Evolutionary conservation across 495 filamentous ascomycete genomes (phyloP), one percentile per base, ranked within the genome.

Genomic region (Trichoderma asperelloides): DNA sequence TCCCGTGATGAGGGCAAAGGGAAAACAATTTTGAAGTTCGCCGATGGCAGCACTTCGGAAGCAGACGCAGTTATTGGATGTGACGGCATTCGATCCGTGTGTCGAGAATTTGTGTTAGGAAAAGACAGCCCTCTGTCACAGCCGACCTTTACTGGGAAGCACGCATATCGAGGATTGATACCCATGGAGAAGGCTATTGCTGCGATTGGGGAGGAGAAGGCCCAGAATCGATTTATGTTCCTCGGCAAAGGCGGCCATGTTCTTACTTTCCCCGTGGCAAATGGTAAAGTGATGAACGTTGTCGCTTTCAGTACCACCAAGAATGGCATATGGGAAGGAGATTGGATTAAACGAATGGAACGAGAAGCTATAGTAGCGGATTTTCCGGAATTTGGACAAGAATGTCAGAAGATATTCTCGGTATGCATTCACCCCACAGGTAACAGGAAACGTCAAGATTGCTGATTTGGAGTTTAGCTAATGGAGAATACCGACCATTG

Each of bases 221-320:
- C 86, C 0, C 69, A 74, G 21, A 86, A 86, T n/a, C 74, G 78
- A 28, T 80, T 81, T 15, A 74, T 85, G 71, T 84, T 84, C 68
- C 51, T 87, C 27, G 86, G 86, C 0, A 71, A 81, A 1, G 80
- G 82, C 41, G 79, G 75, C 0, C 83, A 86, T 70, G 75, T 81
- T 0, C 76, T 88, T 12, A 86, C 84, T 0, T 88, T 86, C 71
- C 87, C 86, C 0, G 85, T 88, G 40, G 82, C 83, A 71, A 77
- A 80, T 25, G 87, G 84, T 11, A 73, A 80, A 69, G 84, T 80
- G 40, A 82, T 88, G 66, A 88, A 89, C 68, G 78, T 87, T 69
- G 73, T 78, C 73, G 72, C 85, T 70, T 80, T 82, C 76, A 60
- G 27, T 47, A 71, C 76, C 65, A 76, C 72, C 49, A 73, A 60